phyloP scores from a whole-genome alignment of 2,329 filamentous ascomycete genomes.

The Hypoxylon sp. region DNA sequence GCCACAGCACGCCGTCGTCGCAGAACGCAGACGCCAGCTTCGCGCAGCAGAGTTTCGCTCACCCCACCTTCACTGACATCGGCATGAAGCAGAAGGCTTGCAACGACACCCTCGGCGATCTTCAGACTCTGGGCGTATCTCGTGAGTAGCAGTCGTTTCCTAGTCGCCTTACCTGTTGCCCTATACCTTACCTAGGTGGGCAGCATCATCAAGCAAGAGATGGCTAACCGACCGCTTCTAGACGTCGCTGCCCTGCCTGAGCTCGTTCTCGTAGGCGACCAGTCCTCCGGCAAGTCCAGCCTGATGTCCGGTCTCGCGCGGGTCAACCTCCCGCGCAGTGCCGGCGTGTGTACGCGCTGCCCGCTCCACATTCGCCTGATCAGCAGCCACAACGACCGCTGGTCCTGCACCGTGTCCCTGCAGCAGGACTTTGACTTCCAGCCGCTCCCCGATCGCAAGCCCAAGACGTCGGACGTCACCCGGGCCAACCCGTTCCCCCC shows the following conservation, averaged over 20 bases:
- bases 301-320: constrained; percentile 58
- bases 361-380: constrained; percentile 81
- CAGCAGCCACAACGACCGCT: constrained; percentile 60
- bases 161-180: neutral
- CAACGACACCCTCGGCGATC: constrained; percentile 70
- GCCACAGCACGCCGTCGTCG: constrained; percentile 31
- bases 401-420: constrained; percentile 74
- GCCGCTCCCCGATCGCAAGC: constrained; percentile 49
- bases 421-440: constrained; percentile 69
- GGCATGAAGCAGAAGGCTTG: constrained; percentile 70
- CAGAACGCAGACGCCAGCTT: constrained; percentile 42
- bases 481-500: constrained; percentile 66
- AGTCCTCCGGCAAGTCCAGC: constrained; percentile 82
- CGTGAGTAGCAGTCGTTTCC: constrained; percentile 39
- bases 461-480: constrained; percentile 58
- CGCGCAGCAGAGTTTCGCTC: constrained; percentile 45
- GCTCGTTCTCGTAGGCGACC: constrained; percentile 84
- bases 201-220: too few species aligned
- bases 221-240: constrained; percentile 15
- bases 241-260: constrained; percentile 75
- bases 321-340: constrained; percentile 65
- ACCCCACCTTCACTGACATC: constrained; percentile 59
- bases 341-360: constrained; percentile 73
- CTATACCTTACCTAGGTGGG: too few species aligned
- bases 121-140: constrained; percentile 77